These are phyloP conservation scores for Aegilops sharonensis DNA, from an alignment of 176 grass and related monocot species.

Conservation along the genomic window DNA sequence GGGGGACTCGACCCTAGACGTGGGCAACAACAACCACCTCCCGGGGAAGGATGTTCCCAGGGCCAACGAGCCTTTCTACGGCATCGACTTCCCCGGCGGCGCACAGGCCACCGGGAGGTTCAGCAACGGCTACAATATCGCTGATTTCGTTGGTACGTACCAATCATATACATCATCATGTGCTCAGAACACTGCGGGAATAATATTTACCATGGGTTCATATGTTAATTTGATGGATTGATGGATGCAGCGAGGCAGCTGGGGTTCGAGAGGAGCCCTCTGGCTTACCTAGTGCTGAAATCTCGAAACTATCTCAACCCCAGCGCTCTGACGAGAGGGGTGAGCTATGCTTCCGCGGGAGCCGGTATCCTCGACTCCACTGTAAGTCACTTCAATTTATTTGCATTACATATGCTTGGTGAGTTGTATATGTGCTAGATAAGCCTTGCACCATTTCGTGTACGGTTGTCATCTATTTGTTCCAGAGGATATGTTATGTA, in stretches of 20 bases:
- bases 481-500: no score
- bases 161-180: no score
- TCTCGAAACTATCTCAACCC: background rate
- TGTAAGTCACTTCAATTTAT: background rate
- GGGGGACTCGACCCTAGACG: conserved; percentile 45
- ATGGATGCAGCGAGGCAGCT: conserved; percentile 23
- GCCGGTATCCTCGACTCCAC: conserved; percentile 48
- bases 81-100: conserved; percentile 38
- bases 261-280: conserved; percentile 46
- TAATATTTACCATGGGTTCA: no score
- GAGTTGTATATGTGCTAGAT: no score
- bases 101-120: conserved; percentile 49
- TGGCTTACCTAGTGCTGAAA: conserved; percentile 30
- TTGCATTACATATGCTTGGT: background rate
- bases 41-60: conserved; percentile 10
- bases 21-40: conserved; percentile 52
- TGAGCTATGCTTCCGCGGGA: conserved; percentile 54
- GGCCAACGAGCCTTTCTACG: conserved; percentile 42
- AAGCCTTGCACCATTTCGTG: no score
- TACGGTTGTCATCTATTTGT: no score
- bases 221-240: background rate
- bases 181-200: no score
- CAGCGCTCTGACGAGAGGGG: background rate
- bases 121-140: conserved; percentile 64
- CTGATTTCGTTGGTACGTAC: conserved; percentile 42